These are phyloP conservation scores for Monilinia vaccinii-corymbosi DNA, from an alignment of 2,329 filamentous ascomycete species.

Conservation along the genomic window DNA sequence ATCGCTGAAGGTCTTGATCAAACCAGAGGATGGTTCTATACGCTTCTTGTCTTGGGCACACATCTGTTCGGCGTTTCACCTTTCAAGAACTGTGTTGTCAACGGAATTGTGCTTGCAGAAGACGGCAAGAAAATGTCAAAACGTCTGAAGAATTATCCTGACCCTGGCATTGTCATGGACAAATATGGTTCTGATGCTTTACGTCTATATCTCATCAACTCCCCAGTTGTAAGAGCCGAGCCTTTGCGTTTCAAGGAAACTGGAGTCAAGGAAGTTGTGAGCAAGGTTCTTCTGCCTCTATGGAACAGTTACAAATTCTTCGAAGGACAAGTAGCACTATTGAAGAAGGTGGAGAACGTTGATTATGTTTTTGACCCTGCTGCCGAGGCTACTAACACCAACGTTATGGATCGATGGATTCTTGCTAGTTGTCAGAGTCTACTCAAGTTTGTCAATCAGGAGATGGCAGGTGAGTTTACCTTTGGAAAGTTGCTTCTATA, in stretches of 20 bases:
- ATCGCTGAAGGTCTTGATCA: constrained; percentile 91
- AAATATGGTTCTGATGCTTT: constrained; percentile 89
- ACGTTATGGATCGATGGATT: constrained; percentile 96
- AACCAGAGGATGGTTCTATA: constrained; percentile 96
- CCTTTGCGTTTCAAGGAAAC: constrained; percentile 84
- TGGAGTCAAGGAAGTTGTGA: constrained; percentile 90
- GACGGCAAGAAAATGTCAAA: constrained; percentile 99
- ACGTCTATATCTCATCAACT: constrained; percentile 93
- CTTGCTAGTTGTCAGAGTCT: constrained; percentile 86
- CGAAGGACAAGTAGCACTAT: constrained; percentile 71
- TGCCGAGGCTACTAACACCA: constrained; percentile 67
- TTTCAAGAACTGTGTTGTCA: constrained; percentile 95
- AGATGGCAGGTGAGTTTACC: constrained; percentile 63
- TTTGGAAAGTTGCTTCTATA: background rate
- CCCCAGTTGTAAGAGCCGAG: constrained; percentile 85
- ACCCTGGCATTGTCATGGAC: constrained; percentile 72
- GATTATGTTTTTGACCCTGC: constrained; percentile 73
- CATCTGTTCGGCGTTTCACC: constrained; percentile 78
- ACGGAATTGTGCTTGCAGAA: constrained; percentile 86
- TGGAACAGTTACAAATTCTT: constrained; percentile 99
- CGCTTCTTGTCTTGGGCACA: constrained; percentile 76
- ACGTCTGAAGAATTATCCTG: constrained; percentile 90
- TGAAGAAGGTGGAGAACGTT: constrained; percentile 75
- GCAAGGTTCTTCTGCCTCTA: constrained; percentile 79
- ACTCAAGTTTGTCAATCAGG: constrained; percentile 81